Evolutionary conservation across 2,329 filamentous ascomycete species (phyloP).

Genomic region (Aureobasidium sp.): DNA sequence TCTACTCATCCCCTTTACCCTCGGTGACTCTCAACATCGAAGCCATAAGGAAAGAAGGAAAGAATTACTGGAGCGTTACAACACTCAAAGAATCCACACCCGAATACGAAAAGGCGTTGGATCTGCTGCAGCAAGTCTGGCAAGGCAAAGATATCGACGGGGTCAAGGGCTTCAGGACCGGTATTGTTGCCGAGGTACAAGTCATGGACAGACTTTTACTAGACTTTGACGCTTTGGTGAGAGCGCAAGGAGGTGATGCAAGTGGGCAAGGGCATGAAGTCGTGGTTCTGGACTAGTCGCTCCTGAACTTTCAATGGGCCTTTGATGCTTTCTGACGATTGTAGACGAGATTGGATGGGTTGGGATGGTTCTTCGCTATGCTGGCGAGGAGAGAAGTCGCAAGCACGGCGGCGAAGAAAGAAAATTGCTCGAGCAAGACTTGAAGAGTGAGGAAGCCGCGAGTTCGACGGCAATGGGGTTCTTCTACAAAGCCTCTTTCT

Average conservation of each 20-base stretch:
- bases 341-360: no score
- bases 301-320: not conserved
- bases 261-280: not conserved
- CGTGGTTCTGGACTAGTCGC: constrained; percentile 9
- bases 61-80: constrained; percentile 30
- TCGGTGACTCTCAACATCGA: constrained; percentile 29
- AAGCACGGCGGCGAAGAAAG: no score
- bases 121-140: constrained; percentile 17
- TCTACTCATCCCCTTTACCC: constrained; percentile 32
- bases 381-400: no score
- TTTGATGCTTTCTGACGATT: not conserved
- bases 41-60: constrained; percentile 25
- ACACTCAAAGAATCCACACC: constrained; percentile 16
- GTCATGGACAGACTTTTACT: not conserved
- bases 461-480: no score
- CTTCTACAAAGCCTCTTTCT: no score
- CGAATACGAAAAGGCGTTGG: not conserved
- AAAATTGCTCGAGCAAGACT: no score
- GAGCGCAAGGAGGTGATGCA: constrained; percentile 13
- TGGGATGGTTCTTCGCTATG: no score
- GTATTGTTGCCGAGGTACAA: constrained; percentile 26
- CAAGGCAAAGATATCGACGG: constrained; percentile 20
- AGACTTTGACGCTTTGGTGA: constrained; percentile 29
- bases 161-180: constrained; percentile 32
- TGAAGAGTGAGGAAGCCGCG: no score